Percentiles rank a stretch among this genome's conserved stretches.
phyloP scores from a whole-genome alignment of 202 grass and related monocot genomes.

The Schoenoplectus triqueter region DNA sequence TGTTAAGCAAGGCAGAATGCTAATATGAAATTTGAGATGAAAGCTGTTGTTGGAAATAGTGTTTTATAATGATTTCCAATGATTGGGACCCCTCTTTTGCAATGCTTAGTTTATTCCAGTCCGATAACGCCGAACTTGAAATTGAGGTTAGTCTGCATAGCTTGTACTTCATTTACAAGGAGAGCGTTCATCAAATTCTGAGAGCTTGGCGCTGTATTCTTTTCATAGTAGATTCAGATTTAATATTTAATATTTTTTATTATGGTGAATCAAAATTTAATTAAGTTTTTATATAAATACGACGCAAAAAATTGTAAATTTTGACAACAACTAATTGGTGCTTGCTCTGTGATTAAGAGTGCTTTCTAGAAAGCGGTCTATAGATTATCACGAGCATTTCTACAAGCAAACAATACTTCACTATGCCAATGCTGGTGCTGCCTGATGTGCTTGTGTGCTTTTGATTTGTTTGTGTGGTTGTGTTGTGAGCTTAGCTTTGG shows the following conservation, averaged over 20 bases:
- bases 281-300: neutral
- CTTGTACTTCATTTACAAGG: neutral
- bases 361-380: too few species aligned
- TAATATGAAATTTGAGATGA: constrained; percentile 10
- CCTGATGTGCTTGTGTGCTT: too few species aligned
- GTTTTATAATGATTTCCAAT: neutral
- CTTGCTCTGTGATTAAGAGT: neutral
- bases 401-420: neutral
- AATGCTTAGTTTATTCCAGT: neutral
- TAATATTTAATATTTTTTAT: neutral
- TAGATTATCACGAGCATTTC: neutral
- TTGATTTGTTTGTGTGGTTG: too few species aligned
- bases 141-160: neutral
- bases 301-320: neutral
- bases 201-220: too few species aligned
- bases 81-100: neutral
- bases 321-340: neutral
- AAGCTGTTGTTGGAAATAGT: neutral
- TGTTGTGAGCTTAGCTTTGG: too few species aligned
- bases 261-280: neutral
- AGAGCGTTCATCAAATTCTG: neutral
- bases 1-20: neutral
- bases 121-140: neutral
- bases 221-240: neutral
- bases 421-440: neutral